Evolutionary conservation across 768 basidiomycete genomes (phyloP), one percentile per base, ranked within the genome.

Genomic region (Kwoniella mangroviensis): DNA sequence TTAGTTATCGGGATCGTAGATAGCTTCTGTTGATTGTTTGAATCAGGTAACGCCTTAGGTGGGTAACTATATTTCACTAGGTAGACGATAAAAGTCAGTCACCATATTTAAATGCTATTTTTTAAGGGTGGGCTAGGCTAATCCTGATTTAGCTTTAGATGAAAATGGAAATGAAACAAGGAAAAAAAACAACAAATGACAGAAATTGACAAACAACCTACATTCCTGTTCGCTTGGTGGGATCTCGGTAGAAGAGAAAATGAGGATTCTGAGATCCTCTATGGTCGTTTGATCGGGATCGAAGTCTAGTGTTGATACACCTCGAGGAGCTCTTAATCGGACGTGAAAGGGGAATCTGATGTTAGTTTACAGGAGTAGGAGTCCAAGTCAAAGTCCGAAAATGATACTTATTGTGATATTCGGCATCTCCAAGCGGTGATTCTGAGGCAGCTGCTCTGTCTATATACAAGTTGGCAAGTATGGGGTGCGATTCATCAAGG

Each of bases 291-390:
- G 85, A 79, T 65, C 88, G 86, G 73, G 84, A 67, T 90, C 87
- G 45, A 94, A 83, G 57, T 92, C 86, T 66, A 97, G 85, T 10
- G 93, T 93, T 9, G 89, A 85, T 34, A 92, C 88, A 40, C 94
- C 94, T 78, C 90, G 88, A 15, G 94, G 92, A 83, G 94, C 91
- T 70, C 94, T 88, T 3, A 98, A 85, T 26, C 94, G 90, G 49
- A 96, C 72, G 79, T 83, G 51, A 28, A 15, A 43, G 42, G 41
- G 19, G 55, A 59, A 4, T 13, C 19, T 13, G 19, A 63, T 21
- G 63, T 69, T 43, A 69, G 68, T 40, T 34, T 55, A 28, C 2
- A 10, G 11, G 15, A 9, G 41, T 53, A 10, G 11, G 15, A 9
- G 41, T 53, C 28, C 21, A n/a, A 40, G 66, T 34, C 34, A 60